phyloP scores from a whole-genome alignment of 2,329 filamentous ascomycete species.

The Aschersonia sp. region DNA sequence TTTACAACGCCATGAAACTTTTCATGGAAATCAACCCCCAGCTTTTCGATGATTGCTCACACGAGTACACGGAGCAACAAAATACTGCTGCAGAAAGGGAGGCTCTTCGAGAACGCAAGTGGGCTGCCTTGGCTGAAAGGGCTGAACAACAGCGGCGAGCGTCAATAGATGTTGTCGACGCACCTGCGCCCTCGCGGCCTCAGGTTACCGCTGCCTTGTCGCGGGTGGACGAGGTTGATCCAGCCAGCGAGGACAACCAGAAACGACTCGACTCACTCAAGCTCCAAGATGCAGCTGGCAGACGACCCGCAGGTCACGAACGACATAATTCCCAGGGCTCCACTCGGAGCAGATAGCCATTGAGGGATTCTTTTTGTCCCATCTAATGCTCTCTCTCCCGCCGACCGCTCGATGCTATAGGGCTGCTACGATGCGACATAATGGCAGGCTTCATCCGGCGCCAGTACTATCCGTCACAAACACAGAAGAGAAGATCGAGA shows the following conservation, averaged over 20 bases:
- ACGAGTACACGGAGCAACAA: conserved; percentile 94
- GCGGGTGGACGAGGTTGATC: conserved; percentile 62
- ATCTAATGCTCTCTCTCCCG: no score
- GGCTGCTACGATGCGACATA: no score
- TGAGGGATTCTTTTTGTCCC: background rate
- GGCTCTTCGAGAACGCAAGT: conserved; percentile 69
- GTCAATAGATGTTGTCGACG: conserved; percentile 16
- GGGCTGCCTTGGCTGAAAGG: conserved; percentile 73
- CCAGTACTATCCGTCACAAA: no score
- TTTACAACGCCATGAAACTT: conserved; percentile 98
- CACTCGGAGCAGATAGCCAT: conserved; percentile 32
- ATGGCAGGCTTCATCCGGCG: background rate
- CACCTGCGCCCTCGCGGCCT: conserved; percentile 13
- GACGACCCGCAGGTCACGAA: conserved; percentile 40
- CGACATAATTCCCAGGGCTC: conserved; percentile 46
- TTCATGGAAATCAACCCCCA: conserved; percentile 99
- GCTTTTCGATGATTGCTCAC: conserved; percentile 95
- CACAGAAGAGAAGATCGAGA: no score
- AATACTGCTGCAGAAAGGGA: conserved; percentile 81
- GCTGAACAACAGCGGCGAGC: conserved; percentile 57
- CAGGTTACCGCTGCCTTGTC: conserved; percentile 26
- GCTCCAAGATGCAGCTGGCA: conserved; percentile 63
- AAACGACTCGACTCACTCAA: conserved; percentile 82
- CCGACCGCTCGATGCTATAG: no score
- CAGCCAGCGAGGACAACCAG: conserved; percentile 67